These are phyloP conservation scores for Sugiyamaella smithiae DNA, from an alignment of 805 yeast species.

Conservation along the genomic window DNA sequence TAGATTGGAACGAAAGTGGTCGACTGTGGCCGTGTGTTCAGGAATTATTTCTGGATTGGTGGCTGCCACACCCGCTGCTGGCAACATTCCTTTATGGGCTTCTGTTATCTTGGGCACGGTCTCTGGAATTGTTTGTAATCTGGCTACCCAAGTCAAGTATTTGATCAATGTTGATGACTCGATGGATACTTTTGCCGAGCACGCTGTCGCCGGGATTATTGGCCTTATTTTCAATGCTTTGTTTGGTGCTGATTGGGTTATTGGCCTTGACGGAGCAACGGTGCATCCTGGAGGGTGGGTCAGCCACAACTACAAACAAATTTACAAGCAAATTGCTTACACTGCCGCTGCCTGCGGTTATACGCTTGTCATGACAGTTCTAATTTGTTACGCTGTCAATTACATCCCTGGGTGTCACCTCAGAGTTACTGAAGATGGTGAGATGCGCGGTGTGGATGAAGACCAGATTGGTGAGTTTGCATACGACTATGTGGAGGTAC, in stretches of 20 bases:
- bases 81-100: slow-evolving; percentile 88
- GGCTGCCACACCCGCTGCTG: slow-evolving; percentile 95
- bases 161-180: slow-evolving; percentile 84
- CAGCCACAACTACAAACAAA: slow-evolving; percentile 83
- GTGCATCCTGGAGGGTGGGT: slow-evolving; percentile 91
- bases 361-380: slow-evolving; percentile 68
- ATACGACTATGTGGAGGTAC: slow-evolving; percentile 95
- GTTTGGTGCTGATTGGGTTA: slow-evolving; percentile 82
- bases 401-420: slow-evolving; percentile 77
- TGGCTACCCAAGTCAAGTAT: slow-evolving; percentile 83
- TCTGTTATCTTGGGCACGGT: slow-evolving; percentile 79
- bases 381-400: slow-evolving; percentile 71
- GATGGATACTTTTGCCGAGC: slow-evolving; percentile 95
- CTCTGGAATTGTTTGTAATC: slow-evolving; percentile 83
- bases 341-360: slow-evolving; percentile 73
- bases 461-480: slow-evolving; percentile 98
- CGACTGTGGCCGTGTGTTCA: slow-evolving; percentile 91
- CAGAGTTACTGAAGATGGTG: slow-evolving; percentile 81
- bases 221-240: slow-evolving; percentile 84
- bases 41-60: slow-evolving; percentile 95
- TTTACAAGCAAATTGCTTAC: slow-evolving; percentile 87
- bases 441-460: slow-evolving; percentile 88
- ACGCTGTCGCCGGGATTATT: slow-evolving; percentile 92
- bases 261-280: slow-evolving; percentile 86
- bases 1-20: slow-evolving; percentile 85